These are phyloP conservation scores for Malus domestica DNA, from an alignment of 306 rosid genomes.

Conservation along the genomic window ASM211411v1 NC_041803.1:1792501-1793000, in stretches of 20 bases:
- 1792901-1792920: constrained; percentile 66
- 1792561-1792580: constrained; percentile 77
- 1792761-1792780: not conserved
- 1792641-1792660: constrained; percentile 90
- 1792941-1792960: constrained; percentile 97
- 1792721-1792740: constrained; percentile 76
- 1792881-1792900: constrained; percentile 99
- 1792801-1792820: not conserved
- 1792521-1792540: constrained; percentile 99
- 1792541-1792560: constrained; percentile 92
- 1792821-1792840: not conserved
- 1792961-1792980: constrained; percentile 81
- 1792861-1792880: not conserved
- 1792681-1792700: constrained; percentile 92
- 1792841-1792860: not conserved
- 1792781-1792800: not conserved
- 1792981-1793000: constrained; percentile 95
- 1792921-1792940: constrained; percentile 90
- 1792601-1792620: constrained; percentile 90
- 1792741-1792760: constrained; percentile 45
- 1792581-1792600: constrained; percentile 97
- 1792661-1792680: constrained; percentile 85
- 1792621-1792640: constrained; percentile 65
- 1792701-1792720: constrained; percentile 79
- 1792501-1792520: constrained; percentile 83